These are phyloP conservation scores for Boletus mariae DNA, from an alignment of 1,284 basidiomycete species.

Conservation along the genomic window DNA sequence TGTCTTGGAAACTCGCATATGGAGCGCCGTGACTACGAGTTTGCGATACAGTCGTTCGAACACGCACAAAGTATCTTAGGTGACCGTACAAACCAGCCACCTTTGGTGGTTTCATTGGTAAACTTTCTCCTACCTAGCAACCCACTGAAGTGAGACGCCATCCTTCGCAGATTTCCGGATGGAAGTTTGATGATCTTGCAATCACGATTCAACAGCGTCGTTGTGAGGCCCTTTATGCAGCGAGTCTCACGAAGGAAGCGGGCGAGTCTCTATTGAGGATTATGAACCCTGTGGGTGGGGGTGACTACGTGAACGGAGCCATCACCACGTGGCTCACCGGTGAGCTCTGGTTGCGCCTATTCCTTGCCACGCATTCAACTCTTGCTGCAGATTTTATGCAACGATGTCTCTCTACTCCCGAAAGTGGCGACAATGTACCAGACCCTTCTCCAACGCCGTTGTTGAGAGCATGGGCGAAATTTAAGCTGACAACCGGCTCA, in stretches of 20 bases:
- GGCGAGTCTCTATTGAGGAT: not conserved
- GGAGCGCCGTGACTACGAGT: not conserved
- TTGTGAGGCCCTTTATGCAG: not conserved
- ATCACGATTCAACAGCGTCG: not conserved
- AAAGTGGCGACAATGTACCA: no score
- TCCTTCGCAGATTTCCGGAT: not conserved
- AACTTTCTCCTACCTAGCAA: not conserved
- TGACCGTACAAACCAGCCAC: not conserved
- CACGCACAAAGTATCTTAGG: not conserved
- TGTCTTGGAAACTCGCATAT: not conserved
- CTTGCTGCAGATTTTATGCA: not conserved
- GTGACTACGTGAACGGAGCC: not conserved
- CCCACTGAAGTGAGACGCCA: not conserved
- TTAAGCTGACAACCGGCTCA: not conserved
- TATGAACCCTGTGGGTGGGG: not conserved
- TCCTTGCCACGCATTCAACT: not conserved
- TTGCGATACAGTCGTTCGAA: constrained; percentile 3
- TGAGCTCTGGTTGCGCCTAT: not conserved
- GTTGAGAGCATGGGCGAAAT: constrained; percentile 25
- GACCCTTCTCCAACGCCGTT: constrained; percentile 12
- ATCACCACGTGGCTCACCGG: not conserved
- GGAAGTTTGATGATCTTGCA: not conserved
- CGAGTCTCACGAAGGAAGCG: not conserved
- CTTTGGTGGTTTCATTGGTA: not conserved
- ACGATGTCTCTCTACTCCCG: not conserved